These are phyloP conservation scores for Entonaema liquescens DNA, from an alignment of 495 filamentous ascomycete species.

Conservation along the genomic window DNA sequence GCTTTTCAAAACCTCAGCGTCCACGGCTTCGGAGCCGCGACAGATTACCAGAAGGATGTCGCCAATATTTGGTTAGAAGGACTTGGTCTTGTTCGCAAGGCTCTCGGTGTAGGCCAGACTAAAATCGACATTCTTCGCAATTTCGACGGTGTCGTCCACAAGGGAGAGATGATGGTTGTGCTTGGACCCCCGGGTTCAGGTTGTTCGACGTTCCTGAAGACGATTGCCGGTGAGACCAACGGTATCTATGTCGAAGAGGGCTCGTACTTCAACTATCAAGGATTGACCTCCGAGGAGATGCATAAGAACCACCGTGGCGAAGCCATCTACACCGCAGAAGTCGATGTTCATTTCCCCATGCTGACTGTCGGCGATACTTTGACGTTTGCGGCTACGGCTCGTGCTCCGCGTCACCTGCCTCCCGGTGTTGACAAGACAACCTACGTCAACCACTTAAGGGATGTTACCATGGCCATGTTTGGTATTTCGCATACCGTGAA, in stretches of 20 bases:
- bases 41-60: constrained; percentile 83
- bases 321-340: constrained; percentile 82
- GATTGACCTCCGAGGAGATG: constrained; percentile 68
- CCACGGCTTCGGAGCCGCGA: constrained; percentile 77
- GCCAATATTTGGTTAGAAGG: constrained; percentile 69
- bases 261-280: constrained; percentile 78
- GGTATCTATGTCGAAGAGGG: constrained; percentile 72
- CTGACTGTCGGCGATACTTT: constrained; percentile 82
- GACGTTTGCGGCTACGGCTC: constrained; percentile 75
- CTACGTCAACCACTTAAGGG: constrained; percentile 71
- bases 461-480: constrained; percentile 83
- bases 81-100: constrained; percentile 54
- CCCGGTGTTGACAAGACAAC: constrained; percentile 65
- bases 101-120: constrained; percentile 62
- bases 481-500: constrained; percentile 79
- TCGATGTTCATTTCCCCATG: constrained; percentile 85
- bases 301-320: constrained; percentile 76
- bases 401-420: constrained; percentile 69
- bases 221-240: constrained; percentile 78
- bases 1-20: constrained; percentile 72
- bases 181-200: constrained; percentile 81
- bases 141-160: constrained; percentile 78
- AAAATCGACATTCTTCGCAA: constrained; percentile 81
- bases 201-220: constrained; percentile 82
- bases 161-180: constrained; percentile 83